Conservation (phyloP, 2,329 filamentous ascomycete genomes). For the Diaporthe amygdali region DNA sequence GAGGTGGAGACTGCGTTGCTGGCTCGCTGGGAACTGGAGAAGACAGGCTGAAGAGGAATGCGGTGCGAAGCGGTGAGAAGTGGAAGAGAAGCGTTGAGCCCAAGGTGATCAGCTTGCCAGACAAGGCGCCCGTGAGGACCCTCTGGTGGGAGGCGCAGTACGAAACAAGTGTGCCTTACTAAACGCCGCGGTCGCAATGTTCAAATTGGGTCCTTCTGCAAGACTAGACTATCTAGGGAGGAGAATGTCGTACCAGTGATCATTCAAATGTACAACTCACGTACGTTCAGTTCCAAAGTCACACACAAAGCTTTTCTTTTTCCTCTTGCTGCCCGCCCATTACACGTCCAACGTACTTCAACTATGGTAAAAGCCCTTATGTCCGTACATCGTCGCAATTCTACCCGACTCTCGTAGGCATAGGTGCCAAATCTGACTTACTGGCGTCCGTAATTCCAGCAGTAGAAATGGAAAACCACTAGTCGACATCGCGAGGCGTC, state of each 20-base stretch:
- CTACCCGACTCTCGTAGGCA: too few relatives aligned
- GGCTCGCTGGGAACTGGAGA: background rate
- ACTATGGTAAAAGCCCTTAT: too few relatives aligned
- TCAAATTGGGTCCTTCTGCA: background rate
- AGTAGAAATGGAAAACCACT: too few relatives aligned
- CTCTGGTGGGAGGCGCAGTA: background rate
- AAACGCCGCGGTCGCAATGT: background rate
- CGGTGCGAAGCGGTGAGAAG: background rate
- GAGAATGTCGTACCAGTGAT: background rate
- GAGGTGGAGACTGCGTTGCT: background rate
- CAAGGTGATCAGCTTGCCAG: constrained; percentile 17
- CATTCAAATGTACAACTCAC: too few relatives aligned
- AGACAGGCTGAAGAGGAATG: constrained; percentile 10
- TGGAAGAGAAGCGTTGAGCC: background rate
- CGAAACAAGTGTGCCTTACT: constrained; percentile 13
- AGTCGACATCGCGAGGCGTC: too few relatives aligned
- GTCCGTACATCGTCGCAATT: too few relatives aligned
- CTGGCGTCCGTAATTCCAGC: too few relatives aligned
- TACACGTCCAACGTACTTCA: too few relatives aligned
- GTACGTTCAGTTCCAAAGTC: too few relatives aligned
- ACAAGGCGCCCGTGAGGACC: background rate
- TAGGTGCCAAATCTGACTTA: too few relatives aligned
- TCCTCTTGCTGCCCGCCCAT: too few relatives aligned
- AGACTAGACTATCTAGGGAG: background rate
- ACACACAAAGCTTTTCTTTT: too few relatives aligned